These are phyloP conservation scores for Syzygium aqueum DNA, from an alignment of 345 rosid genomes.

Conservation along the genomic window DNA sequence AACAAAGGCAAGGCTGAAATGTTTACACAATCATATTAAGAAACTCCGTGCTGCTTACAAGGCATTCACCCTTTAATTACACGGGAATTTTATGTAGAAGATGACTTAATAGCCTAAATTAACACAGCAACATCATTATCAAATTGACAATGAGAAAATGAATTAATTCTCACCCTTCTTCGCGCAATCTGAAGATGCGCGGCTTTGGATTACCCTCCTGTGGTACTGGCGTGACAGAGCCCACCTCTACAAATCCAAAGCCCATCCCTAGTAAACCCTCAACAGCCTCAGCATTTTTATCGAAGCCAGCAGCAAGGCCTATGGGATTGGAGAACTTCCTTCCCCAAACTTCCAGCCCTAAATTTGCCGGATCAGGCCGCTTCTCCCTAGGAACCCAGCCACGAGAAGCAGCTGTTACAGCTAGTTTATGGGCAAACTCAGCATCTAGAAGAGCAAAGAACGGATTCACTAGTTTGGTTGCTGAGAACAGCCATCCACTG, in stretches of 20 bases:
- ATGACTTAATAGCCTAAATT: neutral
- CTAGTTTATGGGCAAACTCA: constrained; percentile 81
- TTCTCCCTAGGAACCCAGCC: constrained; percentile 98
- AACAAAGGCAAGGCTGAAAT: neutral
- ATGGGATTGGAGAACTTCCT: constrained; percentile 91
- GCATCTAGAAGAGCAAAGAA: constrained; percentile 92
- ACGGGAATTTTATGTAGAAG: neutral
- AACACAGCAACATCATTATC: neutral
- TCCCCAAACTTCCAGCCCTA: constrained; percentile 94
- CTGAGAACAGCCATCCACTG: constrained; percentile 96
- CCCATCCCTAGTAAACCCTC: constrained; percentile 88
- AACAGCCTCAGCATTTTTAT: constrained; percentile 95
- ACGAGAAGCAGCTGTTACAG: constrained; percentile 86
- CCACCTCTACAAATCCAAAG: constrained; percentile 96
- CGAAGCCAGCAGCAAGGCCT: constrained; percentile 99
- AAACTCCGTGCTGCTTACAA: neutral
- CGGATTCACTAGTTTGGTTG: constrained; percentile 91
- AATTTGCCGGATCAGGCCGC: constrained; percentile 68
- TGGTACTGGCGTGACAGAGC: constrained; percentile 93
- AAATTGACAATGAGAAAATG: neutral
- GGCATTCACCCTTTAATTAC: neutral
- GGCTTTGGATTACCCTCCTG: constrained; percentile 97
- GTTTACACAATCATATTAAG: neutral
- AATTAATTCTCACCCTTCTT: constrained; percentile 53
- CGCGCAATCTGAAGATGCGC: constrained; percentile 76